Evolutionary conservation across 306 rosid genomes (phyloP), one percentile per base, ranked within the genome.

Genomic region (Trichosanthes cucumerina): DNA sequence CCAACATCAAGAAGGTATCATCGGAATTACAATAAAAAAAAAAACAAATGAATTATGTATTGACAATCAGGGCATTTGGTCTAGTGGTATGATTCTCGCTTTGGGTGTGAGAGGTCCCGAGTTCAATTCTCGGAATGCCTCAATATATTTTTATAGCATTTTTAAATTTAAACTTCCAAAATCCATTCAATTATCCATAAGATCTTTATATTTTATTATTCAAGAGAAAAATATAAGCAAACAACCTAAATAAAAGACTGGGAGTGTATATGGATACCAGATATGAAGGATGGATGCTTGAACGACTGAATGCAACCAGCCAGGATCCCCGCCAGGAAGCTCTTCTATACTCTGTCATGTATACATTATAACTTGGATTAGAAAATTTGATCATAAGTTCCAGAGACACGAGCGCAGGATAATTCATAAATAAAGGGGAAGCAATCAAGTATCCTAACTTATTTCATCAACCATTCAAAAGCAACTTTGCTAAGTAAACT

Each of bases 101-200:
- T 71, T 3, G 57, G 57, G 57, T 71, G 57, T 23, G 39, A 71
- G 76, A 71, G 76, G 57, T 71, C 57, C 39, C 39, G 57, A 71
- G 56, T 71, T 71, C 38, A 23, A 44, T 71, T 71, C 76, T 71
- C 57, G 58, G 82, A 80, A 84, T 78, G 75, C 86, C 86, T 80
- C 75, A 2, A 0, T 28, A 0, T 62, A 0, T 28, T 60, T 52
- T 69, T 43, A 6, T 7, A 24, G 6, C 65, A 59, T 59, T 59
- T 59, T 9, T 4, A 56, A 6, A 31, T 14, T 31, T 2, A 6
- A 63, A 28, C 7, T 58, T 19, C 23, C 9, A 0, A 56, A 56
- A 2, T n/a, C 11, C 26, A 52, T 2, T 54, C 9, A 54, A 54
- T n/a, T n/a, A 54, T 19, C 5, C 3, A 6, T n/a, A 54, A 18